Evolutionary conservation across 768 basidiomycete genomes (phyloP), one percentile per base, ranked within the genome.

Genomic region (Amanita pseudoporphyria): DNA sequence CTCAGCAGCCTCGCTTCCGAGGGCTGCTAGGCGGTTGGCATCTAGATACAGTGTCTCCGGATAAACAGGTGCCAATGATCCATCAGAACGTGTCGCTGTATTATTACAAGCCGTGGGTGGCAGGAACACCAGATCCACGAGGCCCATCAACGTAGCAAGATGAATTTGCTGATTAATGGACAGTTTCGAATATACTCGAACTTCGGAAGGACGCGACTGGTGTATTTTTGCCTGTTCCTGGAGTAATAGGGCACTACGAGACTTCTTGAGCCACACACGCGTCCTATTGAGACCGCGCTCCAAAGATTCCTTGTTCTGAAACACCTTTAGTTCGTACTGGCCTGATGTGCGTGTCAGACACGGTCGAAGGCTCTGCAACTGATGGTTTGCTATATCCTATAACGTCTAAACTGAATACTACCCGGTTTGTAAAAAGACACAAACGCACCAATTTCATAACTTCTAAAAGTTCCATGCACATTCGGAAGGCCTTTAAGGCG

Each of bases 351-450:
- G 79, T 57, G 88, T 75, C 50, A 96, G 78, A 69, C 84, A 90
- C n/a, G 91, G 89, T 44, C 92, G 83, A n/a, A 94, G 74, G 28
- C 87, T 84, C 60, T 91, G 86, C 28, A 96, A 77, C 67, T 95
- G 93, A 67, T 95, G 93, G 63, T 96, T 96, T 22, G 93, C 93
- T 54, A 96, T 93, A 64, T 96, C 93, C 92, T 95, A 59, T 36
- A 60, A 22, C 24, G 54, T 54, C 43, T 48, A 54, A 45, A 18
- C 53, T 54, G 35, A 53, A 45, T 41, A 56, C 53, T 52, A 59
- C 35, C 62, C 56, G 45, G 56, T 54, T 53, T 31, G 50, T 42
- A 35, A 42, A 39, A 60, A 39, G 47, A 56, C 3, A 30, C 53
- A 28, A 39, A 78, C 87, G 60, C 60, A 88, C 92, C 59, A 96